Evolutionary conservation across 371 early-diverging fungal species (phyloP).

Genomic region (Chytridiales sp.): DNA sequence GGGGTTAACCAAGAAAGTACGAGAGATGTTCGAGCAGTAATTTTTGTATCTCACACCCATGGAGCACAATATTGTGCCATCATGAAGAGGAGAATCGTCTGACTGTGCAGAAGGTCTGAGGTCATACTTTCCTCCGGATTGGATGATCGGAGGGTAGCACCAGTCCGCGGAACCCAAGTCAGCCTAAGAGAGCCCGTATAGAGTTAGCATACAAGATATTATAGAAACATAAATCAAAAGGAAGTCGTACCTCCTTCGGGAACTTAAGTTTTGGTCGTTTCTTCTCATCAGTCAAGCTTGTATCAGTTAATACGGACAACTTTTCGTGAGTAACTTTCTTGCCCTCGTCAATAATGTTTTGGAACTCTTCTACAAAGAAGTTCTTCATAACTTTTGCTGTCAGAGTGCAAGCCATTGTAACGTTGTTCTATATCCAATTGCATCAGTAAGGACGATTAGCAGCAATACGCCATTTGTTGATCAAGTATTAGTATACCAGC

Average conservation of each 20-base stretch:
- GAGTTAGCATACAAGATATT: background rate
- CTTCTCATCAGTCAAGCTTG: conserved; percentile 61
- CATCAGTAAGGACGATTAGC: background rate
- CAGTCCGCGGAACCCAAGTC: conserved; percentile 70
- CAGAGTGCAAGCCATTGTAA: conserved; percentile 70
- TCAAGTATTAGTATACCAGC: conserved; percentile 55
- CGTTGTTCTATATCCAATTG: conserved; percentile 54
- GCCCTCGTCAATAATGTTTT: conserved; percentile 81
- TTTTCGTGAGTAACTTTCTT: conserved; percentile 84
- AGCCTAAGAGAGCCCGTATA: conserved; percentile 19
- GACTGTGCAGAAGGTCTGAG: conserved; percentile 80
- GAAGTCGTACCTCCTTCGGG: conserved; percentile 63
- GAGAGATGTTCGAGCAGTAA: conserved; percentile 90
- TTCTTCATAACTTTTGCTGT: conserved; percentile 79
- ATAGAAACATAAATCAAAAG: background rate
- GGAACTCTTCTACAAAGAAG: conserved; percentile 82
- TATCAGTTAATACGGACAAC: conserved; percentile 76
- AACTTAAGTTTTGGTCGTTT: conserved; percentile 66
- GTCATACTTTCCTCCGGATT: conserved; percentile 94
- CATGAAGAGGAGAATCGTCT: conserved; percentile 68
- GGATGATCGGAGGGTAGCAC: conserved; percentile 95
- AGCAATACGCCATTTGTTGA: background rate
- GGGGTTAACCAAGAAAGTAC: conserved; percentile 93
- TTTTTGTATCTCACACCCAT: conserved; percentile 89
- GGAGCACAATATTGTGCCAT: conserved; percentile 89